Evolutionary conservation across 306 rosid species (phyloP), one percentile per base, ranked within the genome.

Genomic region (Cucurbita ficifolia): DNA sequence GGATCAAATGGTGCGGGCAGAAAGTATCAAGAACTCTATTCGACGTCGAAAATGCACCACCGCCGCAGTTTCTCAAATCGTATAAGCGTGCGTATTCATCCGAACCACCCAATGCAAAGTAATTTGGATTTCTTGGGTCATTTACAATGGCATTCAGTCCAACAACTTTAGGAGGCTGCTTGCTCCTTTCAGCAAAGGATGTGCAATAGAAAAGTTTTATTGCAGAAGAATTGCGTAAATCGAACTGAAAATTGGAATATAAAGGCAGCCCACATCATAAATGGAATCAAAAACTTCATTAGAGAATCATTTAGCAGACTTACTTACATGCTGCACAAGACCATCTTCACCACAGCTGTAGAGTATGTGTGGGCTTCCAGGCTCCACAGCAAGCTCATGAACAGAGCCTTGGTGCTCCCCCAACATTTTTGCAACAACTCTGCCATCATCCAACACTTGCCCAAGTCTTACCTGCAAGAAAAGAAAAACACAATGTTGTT

Each of bases 261-360:
- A 33, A 29, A 29, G 16, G 42, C 14, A 29, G 29, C 29, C 64
- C 18, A 59, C 42, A 6, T 29, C n/a, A 29, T 29, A 13, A 59
- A 59, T 12, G 42, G 64, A 59, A 59, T 11, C 2, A 2, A 58
- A 29, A 59, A 13, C 64, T 12, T 33, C 64, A 24, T 24, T 5
- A 12, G 38, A 57, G 17, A 17, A 24, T 11, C 63, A 13, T 33
- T 29, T 18, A 13, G 64, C 82, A 72, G 64, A 85, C 78, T 52
- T 52, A 80, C 89, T 82, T 79, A 88, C 92, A 82, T 85, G 89
- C 76, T 82, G 92, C 56, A 83, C 21, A 75, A 75, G 73, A 73
- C 92, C 89, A 70, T 88, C 92, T 85, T 80, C 88, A 29, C 89
- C 88, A 33, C 85, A 72, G 64, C 92, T 88, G 72, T 88, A 88